Evolutionary conservation across 495 filamentous ascomycete species (phyloP).

Genomic region (Talaromyces ruber): DNA sequence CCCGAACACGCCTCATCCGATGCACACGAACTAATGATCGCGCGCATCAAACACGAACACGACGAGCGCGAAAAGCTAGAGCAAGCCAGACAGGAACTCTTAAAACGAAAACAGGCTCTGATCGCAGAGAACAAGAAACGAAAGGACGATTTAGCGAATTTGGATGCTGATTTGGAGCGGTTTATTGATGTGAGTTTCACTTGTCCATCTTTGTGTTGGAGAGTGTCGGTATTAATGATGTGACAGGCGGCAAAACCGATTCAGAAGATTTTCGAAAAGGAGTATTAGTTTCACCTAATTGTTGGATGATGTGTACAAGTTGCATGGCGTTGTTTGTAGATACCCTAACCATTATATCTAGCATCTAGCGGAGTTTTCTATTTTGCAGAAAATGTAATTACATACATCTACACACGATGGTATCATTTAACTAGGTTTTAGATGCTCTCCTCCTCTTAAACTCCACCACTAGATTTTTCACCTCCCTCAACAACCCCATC

Average conservation of each 20-base stretch:
- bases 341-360: neutral
- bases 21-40: constrained; percentile 78
- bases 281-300: constrained; percentile 26
- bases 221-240: constrained; percentile 7
- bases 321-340: constrained; percentile 2
- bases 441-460: constrained; percentile 23
- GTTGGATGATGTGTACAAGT: neutral
- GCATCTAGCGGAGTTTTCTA: neutral
- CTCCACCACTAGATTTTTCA: constrained; percentile 43
- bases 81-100: constrained; percentile 71
- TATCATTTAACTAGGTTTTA: neutral
- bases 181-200: constrained; percentile 59
- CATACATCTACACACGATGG: neutral
- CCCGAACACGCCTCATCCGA: constrained; percentile 63
- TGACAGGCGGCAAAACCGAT: constrained; percentile 73
- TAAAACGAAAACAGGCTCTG: constrained; percentile 84
- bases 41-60: constrained; percentile 87
- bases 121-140: constrained; percentile 93
- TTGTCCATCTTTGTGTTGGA: neutral
- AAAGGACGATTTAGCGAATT: constrained; percentile 80
- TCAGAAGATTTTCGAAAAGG: constrained; percentile 74
- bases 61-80: constrained; percentile 79
- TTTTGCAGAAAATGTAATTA: neutral
- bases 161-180: constrained; percentile 84
- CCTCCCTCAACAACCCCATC: constrained; percentile 73